Conservation (phyloP, 176 grass and related monocot genomes). For the Oryza australiensis region DNA sequence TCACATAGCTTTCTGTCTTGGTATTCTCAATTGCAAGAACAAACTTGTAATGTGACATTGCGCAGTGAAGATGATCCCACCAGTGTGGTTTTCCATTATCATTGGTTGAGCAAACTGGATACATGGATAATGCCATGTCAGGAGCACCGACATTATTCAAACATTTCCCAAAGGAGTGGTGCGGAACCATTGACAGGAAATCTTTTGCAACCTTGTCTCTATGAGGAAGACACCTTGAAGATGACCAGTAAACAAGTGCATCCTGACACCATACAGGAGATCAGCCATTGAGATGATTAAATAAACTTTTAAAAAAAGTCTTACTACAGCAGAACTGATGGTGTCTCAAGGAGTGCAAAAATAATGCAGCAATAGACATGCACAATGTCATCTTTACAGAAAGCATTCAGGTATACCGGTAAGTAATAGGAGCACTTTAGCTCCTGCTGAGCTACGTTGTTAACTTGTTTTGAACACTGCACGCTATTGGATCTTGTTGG, state of each 20-base stretch:
- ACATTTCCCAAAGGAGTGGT: conserved; percentile 92
- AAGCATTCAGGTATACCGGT: not conserved
- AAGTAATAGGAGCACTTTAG: not conserved
- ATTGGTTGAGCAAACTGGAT: conserved; percentile 62
- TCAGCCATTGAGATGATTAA: conserved; percentile 27
- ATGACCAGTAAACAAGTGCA: conserved; percentile 90
- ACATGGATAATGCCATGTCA: conserved; percentile 71
- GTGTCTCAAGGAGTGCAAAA: not conserved
- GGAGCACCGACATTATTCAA: conserved; percentile 84
- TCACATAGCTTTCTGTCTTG: conserved; percentile 82
- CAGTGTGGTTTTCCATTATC: conserved; percentile 52
- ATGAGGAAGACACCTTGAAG: conserved; percentile 78
- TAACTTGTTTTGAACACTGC: not conserved
- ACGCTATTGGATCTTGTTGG: not conserved
- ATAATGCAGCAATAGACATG: not conserved
- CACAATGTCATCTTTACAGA: conserved; percentile 18
- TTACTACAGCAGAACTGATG: not conserved
- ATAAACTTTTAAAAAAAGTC: not conserved
- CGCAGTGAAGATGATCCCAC: conserved; percentile 88
- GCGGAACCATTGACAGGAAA: conserved; percentile 62
- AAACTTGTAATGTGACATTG: conserved; percentile 97
- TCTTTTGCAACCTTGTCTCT: conserved; percentile 67
- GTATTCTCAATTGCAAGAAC: conserved; percentile 96
- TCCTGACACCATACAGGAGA: conserved; percentile 56
- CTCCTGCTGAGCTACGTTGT: not conserved